Conservation (phyloP, 768 basidiomycete genomes). For the Cyclocybe cylindracea region DNA sequence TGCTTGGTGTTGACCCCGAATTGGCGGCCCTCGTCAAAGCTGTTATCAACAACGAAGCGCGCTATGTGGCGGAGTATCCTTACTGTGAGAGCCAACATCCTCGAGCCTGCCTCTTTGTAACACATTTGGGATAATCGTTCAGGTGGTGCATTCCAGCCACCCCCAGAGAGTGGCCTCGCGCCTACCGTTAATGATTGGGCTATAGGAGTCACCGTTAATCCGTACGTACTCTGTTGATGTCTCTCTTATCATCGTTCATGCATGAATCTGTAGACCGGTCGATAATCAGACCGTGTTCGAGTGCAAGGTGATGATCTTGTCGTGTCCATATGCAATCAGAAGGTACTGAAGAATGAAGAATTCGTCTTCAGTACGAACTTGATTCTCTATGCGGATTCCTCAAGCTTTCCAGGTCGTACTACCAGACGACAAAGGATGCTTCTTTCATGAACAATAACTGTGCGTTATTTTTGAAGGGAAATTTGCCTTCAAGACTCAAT, state of each 20-base stretch:
- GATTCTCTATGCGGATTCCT: constrained; percentile 80
- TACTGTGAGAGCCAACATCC: constrained; percentile 49
- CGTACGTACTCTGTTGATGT: constrained; percentile 44
- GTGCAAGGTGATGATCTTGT: constrained; percentile 60
- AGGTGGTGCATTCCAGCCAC: constrained; percentile 79
- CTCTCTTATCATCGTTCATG: not conserved
- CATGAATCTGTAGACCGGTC: constrained; percentile 48
- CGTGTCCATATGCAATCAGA: not conserved
- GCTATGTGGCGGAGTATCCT: constrained; percentile 70
- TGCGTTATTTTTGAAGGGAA: constrained; percentile 25
- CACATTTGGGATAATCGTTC: not conserved
- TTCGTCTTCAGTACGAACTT: constrained; percentile 61
- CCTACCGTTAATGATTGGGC: constrained; percentile 72
- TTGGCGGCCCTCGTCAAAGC: constrained; percentile 71
- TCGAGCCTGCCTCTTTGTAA: not conserved
- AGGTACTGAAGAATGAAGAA: not conserved
- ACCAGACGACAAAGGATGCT: constrained; percentile 65
- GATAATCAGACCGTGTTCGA: constrained; percentile 74
- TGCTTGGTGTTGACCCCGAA: constrained; percentile 57
- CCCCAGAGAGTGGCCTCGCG: constrained; percentile 67
- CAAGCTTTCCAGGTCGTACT: constrained; percentile 75
- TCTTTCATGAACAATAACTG: constrained; percentile 76
- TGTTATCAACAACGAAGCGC: constrained; percentile 81
- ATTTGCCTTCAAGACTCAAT: not conserved
- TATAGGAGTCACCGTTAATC: constrained; percentile 68